phyloP scores from a whole-genome alignment of 2,329 filamentous ascomycete genomes.

The Botrytis pseudocinerea region DNA sequence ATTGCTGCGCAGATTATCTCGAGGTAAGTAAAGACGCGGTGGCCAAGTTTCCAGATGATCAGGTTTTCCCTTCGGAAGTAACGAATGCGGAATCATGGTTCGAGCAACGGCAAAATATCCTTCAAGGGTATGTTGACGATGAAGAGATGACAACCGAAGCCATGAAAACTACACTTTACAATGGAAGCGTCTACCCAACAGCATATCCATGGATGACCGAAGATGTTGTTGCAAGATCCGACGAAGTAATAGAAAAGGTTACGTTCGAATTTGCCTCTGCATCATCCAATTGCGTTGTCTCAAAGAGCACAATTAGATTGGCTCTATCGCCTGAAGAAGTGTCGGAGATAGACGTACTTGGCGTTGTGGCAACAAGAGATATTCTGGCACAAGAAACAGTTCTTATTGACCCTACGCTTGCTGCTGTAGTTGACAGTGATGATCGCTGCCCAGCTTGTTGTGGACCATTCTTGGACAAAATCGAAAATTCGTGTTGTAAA shows the following conservation, averaged over 20 bases:
- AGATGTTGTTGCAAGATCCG: conserved; percentile 31
- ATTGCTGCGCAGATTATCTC: conserved; percentile 35
- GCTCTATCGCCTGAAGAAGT: conserved; percentile 2
- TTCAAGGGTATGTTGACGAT: conserved; percentile 27
- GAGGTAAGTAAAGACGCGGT: conserved; percentile 33
- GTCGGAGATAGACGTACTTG: conserved; percentile 35
- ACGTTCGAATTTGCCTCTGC: conserved; percentile 31
- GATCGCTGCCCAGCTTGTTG: conserved; percentile 35
- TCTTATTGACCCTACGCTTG: conserved; percentile 30
- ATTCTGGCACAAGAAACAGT: conserved; percentile 30
- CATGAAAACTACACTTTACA: conserved; percentile 28
- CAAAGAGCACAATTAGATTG: conserved; percentile 32
- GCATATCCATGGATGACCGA: conserved; percentile 35
- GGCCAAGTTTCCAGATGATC: conserved; percentile 35
- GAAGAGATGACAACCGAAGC: conserved; percentile 29
- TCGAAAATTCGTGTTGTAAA: conserved; percentile 33
- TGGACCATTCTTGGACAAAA: conserved; percentile 27
- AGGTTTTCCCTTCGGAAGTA: conserved; percentile 35
- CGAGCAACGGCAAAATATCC: conserved; percentile 30
- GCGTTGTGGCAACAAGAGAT: conserved; percentile 31
- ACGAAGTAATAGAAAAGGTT: conserved; percentile 28
- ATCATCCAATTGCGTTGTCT: conserved; percentile 34
- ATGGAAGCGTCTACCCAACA: conserved; percentile 35
- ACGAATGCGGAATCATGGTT: conserved; percentile 35
- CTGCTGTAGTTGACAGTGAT: conserved; percentile 30